Evolutionary conservation across 2,329 filamentous ascomycete species (phyloP).

Genomic region (Colletotrichum godetiae): DNA sequence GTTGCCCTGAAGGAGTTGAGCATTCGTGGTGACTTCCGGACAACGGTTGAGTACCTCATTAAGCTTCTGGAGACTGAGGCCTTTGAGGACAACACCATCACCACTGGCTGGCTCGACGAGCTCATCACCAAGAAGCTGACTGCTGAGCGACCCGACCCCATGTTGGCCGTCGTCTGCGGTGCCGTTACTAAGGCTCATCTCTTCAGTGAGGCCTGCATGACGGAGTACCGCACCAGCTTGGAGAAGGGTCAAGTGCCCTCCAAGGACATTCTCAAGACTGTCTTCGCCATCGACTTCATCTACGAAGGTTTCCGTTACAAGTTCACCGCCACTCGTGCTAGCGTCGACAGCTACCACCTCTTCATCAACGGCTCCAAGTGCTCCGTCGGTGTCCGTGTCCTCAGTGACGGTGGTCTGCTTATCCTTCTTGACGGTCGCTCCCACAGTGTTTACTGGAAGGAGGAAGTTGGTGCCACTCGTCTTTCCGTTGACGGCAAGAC

Average conservation of each 20-base stretch:
- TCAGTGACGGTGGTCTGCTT: slow-evolving; percentile 93
- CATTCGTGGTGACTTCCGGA: slow-evolving; percentile 99
- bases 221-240: slow-evolving; percentile 86
- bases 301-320: slow-evolving; percentile 98
- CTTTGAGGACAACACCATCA: slow-evolving; percentile 99
- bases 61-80: slow-evolving; percentile 98
- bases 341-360: slow-evolving; percentile 92
- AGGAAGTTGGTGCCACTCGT: slow-evolving; percentile 95
- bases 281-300: slow-evolving; percentile 98
- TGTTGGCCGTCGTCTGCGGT: slow-evolving; percentile 94
- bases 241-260: slow-evolving; percentile 98
- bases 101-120: slow-evolving; percentile 98
- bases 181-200: slow-evolving; percentile 95
- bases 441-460: slow-evolving; percentile 99
- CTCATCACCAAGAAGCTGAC: slow-evolving; percentile 98
- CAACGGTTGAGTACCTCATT: slow-evolving; percentile 98
- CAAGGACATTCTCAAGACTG: slow-evolving; percentile 96
- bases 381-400: slow-evolving; percentile 88
- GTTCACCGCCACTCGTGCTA: slow-evolving; percentile 95
- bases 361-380: slow-evolving; percentile 99
- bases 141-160: slow-evolving; percentile 92
- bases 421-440: slow-evolving; percentile 91
- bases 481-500: slow-evolving; percentile 98
- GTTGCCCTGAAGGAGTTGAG: slow-evolving; percentile 98
- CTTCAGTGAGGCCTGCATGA: slow-evolving; percentile 89